Evolutionary conservation across 1,284 basidiomycete genomes (phyloP), one percentile per base, ranked within the genome.

Genomic region (Singerocomus inundabilis): DNA sequence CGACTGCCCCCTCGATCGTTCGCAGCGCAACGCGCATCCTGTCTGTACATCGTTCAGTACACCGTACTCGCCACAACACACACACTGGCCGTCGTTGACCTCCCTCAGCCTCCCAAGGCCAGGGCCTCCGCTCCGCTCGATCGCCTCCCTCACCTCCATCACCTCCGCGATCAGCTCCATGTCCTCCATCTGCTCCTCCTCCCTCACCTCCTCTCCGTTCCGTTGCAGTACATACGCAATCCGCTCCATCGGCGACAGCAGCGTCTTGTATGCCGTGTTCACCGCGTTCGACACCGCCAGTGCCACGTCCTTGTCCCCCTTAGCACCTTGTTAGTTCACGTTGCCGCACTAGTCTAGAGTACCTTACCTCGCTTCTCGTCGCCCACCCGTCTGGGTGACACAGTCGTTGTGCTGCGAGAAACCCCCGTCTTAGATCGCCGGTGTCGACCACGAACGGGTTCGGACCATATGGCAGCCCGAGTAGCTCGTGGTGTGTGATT

Each of bases 311-410:
- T 77, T 78, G 55, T 84, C 79, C 38, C 73, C 71, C 85, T 88
- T 38, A 42, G 45, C 44, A 44, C 57, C 45, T 52, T 38, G 54
- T 58, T 51, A 60, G 49, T 44, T 30, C 16, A 5, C 16, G 49
- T 54, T 34, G 9, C 29, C 18, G 25, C 26, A 7, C 26, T 44
- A 44, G 38, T 34, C 24, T 47, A 55, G 28, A 21, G 16, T 40
- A 30, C 48, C 52, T 73, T 64, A 60, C 65, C 57, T 62, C 54
- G 50, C 79, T 79, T 64, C 79, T 78, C 34, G 79, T 79, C 21
- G 82, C 76, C 87, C 89, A 91, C 16, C 80, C 73, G 64, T 93
- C 91, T 1, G 91, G 91, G 69, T 93, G 91, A 44, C 88, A 85
- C 26, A 81, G 66, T n/a, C 82, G 74, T 60, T 93, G 90, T 8